These are phyloP conservation scores for Canariomyces notabilis DNA, from an alignment of 2,329 filamentous ascomycete species.

Conservation along the genomic window DNA sequence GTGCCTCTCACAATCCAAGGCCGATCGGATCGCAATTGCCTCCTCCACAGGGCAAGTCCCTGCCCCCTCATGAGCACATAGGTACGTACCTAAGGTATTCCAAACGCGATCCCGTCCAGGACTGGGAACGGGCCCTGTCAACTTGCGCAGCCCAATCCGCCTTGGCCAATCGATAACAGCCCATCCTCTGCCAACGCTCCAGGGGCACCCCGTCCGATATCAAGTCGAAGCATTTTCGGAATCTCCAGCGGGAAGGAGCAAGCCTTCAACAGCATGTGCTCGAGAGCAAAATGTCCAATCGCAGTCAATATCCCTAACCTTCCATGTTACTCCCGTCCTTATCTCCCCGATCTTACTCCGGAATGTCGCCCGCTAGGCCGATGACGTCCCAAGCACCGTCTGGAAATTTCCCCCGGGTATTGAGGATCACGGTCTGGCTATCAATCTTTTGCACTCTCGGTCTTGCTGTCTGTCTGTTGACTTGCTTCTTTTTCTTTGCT, in stretches of 20 bases:
- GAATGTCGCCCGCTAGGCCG: neutral
- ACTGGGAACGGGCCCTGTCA: too few species aligned
- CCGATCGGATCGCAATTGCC: too few species aligned
- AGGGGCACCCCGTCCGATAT: too few species aligned
- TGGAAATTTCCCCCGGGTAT: neutral
- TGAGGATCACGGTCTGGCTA: conserved; percentile 6
- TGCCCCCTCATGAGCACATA: too few species aligned
- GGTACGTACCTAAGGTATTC: too few species aligned
- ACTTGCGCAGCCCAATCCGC: too few species aligned
- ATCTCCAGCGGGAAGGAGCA: conserved; percentile 1
- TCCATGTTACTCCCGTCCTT: too few species aligned
- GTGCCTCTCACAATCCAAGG: too few species aligned
- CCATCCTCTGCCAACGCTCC: neutral
- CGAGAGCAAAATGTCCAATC: neutral
- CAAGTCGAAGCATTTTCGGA: neutral
- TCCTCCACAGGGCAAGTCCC: too few species aligned
- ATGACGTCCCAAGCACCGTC: neutral
- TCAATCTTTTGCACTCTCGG: conserved; percentile 4
- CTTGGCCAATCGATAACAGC: conserved; percentile 2
- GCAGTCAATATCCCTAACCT: neutral
- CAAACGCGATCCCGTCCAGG: too few species aligned
- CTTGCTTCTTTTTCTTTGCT: conserved; percentile 3
- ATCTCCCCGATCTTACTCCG: too few species aligned
- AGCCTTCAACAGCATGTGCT: neutral
- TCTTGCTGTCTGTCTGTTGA: neutral